A percentile compares a stretch with the other conserved stretches of the same genome.
Conservation (phyloP, 495 filamentous ascomycete species). For the Hypoxylon crocopeplum region DNA sequence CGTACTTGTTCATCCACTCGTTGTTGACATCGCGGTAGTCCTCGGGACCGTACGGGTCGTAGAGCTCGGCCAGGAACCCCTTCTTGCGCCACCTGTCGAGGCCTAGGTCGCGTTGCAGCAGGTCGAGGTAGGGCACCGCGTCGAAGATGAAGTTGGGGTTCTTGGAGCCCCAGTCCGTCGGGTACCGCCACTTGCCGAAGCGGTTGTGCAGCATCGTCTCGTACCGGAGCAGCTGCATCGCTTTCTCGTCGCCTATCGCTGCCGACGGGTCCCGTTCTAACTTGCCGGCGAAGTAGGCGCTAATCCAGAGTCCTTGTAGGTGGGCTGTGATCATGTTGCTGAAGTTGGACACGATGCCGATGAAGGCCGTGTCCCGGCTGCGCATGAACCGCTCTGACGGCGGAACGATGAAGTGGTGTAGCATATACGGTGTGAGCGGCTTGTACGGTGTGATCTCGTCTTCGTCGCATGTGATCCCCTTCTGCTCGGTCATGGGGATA, state of each 20-base stretch:
- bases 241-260: slow-evolving; percentile 27
- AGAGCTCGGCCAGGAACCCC: slow-evolving; percentile 56
- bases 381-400: slow-evolving; percentile 57
- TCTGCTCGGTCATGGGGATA: slow-evolving; percentile 50
- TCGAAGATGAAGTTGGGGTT: slow-evolving; percentile 81
- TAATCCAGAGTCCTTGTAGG: slow-evolving; percentile 74
- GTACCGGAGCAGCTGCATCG: slow-evolving; percentile 45
- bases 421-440: slow-evolving; percentile 50
- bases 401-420: slow-evolving; percentile 77
- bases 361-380: slow-evolving; percentile 69
- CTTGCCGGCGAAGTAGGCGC: slow-evolving; percentile 62
- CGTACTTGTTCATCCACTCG: slow-evolving; percentile 55
- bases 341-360: slow-evolving; percentile 69
- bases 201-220: slow-evolving; percentile 70
- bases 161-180: slow-evolving; percentile 66
- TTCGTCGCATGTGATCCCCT: slow-evolving; percentile 43
- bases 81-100: slow-evolving; percentile 51
- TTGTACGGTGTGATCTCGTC: slow-evolving; percentile 45
- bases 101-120: slow-evolving; percentile 72
- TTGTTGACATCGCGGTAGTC: slow-evolving; percentile 68
- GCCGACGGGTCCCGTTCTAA: slow-evolving; percentile 34
- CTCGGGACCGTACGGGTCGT: slow-evolving; percentile 62
- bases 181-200: slow-evolving; percentile 74
- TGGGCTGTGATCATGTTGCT: slow-evolving; percentile 69
- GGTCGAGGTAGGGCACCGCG: slow-evolving; percentile 76